Conservation (phyloP, 306 rosid species). For the Ammopiptanthus mongolicus region DNA sequence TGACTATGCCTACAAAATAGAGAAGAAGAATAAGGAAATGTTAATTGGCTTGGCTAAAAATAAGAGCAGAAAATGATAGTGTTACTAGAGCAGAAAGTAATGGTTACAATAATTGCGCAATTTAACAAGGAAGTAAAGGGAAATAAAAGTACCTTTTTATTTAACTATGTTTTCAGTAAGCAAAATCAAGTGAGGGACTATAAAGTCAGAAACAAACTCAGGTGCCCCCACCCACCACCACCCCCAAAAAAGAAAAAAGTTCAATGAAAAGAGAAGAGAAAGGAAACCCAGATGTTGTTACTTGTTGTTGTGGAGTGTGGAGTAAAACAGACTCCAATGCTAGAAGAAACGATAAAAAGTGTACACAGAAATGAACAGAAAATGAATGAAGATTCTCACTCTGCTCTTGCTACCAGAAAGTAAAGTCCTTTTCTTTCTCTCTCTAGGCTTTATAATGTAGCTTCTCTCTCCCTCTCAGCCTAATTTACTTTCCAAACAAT, state of each 20-base stretch:
- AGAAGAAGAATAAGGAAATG: conserved; percentile 8
- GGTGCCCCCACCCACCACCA: conserved; percentile 38
- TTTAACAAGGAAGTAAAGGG: neutral
- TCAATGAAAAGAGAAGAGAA: conserved; percentile 13
- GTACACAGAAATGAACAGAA: conserved; percentile 4
- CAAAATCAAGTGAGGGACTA: conserved; percentile 40
- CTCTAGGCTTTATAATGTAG: neutral
- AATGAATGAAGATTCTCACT: conserved; percentile 23
- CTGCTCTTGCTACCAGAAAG: conserved; percentile 18
- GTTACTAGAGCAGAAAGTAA: conserved; percentile 16
- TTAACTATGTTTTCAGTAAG: conserved; percentile 31
- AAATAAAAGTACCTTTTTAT: conserved; percentile 46
- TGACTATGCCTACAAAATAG: conserved; percentile 9
- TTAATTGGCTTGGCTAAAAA: neutral
- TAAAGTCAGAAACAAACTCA: conserved; percentile 45
- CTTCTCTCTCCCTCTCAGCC: neutral
- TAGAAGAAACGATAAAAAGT: conserved; percentile 19
- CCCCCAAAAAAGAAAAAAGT: conserved; percentile 5
- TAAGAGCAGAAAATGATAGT: conserved; percentile 30
- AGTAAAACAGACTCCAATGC: conserved; percentile 40
- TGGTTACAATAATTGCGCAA: conserved; percentile 29
- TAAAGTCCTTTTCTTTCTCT: conserved; percentile 21
- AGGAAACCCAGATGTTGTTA: neutral
- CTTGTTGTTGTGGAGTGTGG: conserved; percentile 18
- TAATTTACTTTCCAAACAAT: conserved; percentile 22